Evolutionary conservation across 2,329 filamentous ascomycete genomes (phyloP).

Genomic region (Xylaria hypoxylon): DNA sequence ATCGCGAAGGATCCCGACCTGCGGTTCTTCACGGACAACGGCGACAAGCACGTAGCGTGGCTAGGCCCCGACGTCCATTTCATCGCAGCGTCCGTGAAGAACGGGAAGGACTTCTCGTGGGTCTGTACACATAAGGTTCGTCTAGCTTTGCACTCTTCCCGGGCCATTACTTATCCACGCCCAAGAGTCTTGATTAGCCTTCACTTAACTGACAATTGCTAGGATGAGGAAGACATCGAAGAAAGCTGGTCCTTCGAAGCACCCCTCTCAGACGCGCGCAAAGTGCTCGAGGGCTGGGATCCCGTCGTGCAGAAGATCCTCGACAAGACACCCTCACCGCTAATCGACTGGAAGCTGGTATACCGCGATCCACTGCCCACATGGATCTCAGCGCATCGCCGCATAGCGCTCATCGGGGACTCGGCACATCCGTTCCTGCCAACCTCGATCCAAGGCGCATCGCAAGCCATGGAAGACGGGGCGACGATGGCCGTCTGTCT

Average conservation of each 20-base stretch:
- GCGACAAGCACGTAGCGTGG: constrained; percentile 65
- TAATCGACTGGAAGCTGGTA: constrained; percentile 55
- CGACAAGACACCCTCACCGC: constrained; percentile 50
- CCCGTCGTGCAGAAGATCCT: constrained; percentile 56
- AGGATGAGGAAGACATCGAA: constrained; percentile 49
- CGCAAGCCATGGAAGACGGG: constrained; percentile 63
- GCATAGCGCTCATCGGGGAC: constrained; percentile 61
- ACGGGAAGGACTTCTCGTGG: constrained; percentile 65
- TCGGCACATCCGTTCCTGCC: constrained; percentile 64
- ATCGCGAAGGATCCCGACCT: constrained; percentile 59
- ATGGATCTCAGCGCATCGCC: constrained; percentile 55
- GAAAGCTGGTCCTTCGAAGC: constrained; percentile 43
- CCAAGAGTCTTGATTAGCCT: background rate
- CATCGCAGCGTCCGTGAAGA: constrained; percentile 64
- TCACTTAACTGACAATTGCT: background rate
- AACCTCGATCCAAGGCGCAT: constrained; percentile 60
- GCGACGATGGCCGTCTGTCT: constrained; percentile 60
- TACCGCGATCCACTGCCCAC: constrained; percentile 55
- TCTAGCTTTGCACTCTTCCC: background rate
- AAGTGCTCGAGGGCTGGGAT: constrained; percentile 50
- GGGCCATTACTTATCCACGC: background rate
- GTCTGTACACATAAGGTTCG: constrained; percentile 63
- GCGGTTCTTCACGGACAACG: constrained; percentile 59
- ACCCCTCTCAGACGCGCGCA: constrained; percentile 46
- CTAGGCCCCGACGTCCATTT: constrained; percentile 65